Evolutionary conservation across 805 yeast species (phyloP), one percentile per base, ranked within the genome.

Genomic region (Pichia californica): DNA sequence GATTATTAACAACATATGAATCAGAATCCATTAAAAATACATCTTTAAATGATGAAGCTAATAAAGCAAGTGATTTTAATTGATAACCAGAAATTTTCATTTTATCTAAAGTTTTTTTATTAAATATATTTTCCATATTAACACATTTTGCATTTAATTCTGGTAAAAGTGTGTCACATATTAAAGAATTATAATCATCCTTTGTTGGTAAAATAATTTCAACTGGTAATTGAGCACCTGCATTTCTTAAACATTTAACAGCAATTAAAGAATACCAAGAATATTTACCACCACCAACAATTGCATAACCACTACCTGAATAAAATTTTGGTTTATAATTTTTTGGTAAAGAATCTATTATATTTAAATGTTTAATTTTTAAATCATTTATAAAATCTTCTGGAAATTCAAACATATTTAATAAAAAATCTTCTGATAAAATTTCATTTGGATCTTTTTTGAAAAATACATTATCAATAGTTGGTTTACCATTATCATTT

Each of bases 31-130:
- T 52, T 10, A 69, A 49, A 4, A 73, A 55, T n/a, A 66, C 66
- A 43, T 73, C 68, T 44, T 73, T 75, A 55, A 73, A 73, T 10
- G 71, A 64, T 14, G 77, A 69, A 1, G 71, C 46, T 54, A 86
- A 52, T 25, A 73, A 50, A 15, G 77, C 76, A 27, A 73, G 54
- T 2, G 64, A 58, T 46, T 69, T 69, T 4, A 57, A 55, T 44
- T 67, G 73, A 44, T 66, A 69, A n/a, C 68, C 69, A 9, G 45
- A 53, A 41, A 52, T 51, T 34, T 39, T 52, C 30, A 58, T 53
- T 15, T 53, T 47, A 2, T 51, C 40, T 18, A 61, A 33, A 1
- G 45, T 44, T 5, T 49, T 52, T 11, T 32, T 49, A 11, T 68
- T 74, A 23, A 73, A 52, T 15, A 65, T 62, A 7, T 61, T 59